Conservation (phyloP, 1,284 basidiomycete species). For the Fistulina hepatica region DNA sequence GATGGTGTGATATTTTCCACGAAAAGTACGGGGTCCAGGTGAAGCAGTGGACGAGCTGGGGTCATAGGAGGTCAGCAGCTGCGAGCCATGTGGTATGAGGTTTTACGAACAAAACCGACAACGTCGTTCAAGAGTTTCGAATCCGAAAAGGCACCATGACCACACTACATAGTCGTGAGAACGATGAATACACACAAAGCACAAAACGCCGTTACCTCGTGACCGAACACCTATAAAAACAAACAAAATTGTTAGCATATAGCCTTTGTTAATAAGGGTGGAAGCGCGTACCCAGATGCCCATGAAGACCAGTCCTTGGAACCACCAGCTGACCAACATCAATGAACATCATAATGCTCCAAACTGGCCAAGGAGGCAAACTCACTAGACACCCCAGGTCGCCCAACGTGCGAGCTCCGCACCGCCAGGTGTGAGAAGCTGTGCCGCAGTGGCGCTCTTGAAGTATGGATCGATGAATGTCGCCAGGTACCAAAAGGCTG, state of each 20-base stretch:
- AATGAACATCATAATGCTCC: slow-evolving; percentile 1
- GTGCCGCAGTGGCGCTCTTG: slow-evolving; percentile 17
- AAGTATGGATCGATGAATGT: slow-evolving; percentile 38
- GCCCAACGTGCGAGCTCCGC: slow-evolving; percentile 31
- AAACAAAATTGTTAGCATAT: too few species aligned
- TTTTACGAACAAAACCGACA: slow-evolving; percentile 32
- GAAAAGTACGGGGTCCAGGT: slow-evolving; percentile 46
- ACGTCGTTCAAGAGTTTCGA: slow-evolving; percentile 22
- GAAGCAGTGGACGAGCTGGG: slow-evolving; percentile 32
- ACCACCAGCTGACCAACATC: slow-evolving; percentile 40
- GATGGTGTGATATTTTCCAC: slow-evolving; percentile 44
- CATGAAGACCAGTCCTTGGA: slow-evolving; percentile 48
- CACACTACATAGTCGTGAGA: slow-evolving; percentile 25
- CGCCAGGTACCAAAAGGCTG: slow-evolving; percentile 33
- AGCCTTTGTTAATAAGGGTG: too few species aligned
- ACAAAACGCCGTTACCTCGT: too few species aligned
- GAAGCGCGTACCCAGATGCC: slow-evolving; percentile 58
- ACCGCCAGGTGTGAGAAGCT: slow-evolving; percentile 24
- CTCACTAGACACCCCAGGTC: slow-evolving; percentile 40
- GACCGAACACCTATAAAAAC: too few species aligned
- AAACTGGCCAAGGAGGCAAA: slow-evolving; percentile 4
- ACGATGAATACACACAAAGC: too few species aligned
- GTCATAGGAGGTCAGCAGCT: neutral
- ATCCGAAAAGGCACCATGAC: slow-evolving; percentile 25
- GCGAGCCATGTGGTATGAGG: slow-evolving; percentile 1